phyloP scores from a whole-genome alignment of 257 asterid species.

The Datura wrightii region DNA sequence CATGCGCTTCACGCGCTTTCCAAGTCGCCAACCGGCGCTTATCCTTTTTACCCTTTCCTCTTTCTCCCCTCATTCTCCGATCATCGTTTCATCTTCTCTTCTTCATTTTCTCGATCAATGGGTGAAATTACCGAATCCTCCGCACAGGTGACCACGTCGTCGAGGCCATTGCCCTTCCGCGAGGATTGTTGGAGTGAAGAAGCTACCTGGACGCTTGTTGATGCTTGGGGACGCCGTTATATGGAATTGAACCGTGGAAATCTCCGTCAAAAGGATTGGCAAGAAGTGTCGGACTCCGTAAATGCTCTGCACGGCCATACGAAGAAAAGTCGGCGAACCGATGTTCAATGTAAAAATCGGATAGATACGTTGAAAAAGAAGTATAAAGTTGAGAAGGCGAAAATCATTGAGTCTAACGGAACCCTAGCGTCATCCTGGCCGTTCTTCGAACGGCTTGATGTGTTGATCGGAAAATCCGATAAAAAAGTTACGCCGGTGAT shows the following conservation, averaged over 20 bases:
- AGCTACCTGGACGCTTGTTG: constrained; percentile 77
- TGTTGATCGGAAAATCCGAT: constrained; percentile 55
- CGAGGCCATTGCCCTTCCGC: constrained; percentile 64
- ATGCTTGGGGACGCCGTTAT: constrained; percentile 83
- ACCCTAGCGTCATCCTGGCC: constrained; percentile 65
- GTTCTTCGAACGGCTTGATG: constrained; percentile 58
- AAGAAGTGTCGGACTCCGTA: constrained; percentile 78
- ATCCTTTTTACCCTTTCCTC: constrained; percentile 24
- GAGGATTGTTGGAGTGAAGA: constrained; percentile 94
- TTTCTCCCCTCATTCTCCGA: constrained; percentile 22
- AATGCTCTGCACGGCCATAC: constrained; percentile 70
- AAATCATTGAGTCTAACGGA: constrained; percentile 59
- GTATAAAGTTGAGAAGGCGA: constrained; percentile 77
- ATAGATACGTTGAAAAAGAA: constrained; percentile 93
- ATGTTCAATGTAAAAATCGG: constrained; percentile 88
- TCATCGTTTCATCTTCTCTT: not conserved
- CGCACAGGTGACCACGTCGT: constrained; percentile 47
- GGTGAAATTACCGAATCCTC: constrained; percentile 61
- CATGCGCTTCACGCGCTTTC: constrained; percentile 42
- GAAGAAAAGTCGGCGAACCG: constrained; percentile 67
- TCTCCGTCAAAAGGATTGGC: constrained; percentile 90
- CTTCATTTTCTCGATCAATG: constrained; percentile 36
- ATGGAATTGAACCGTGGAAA: constrained; percentile 76
- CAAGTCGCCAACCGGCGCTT: constrained; percentile 49
- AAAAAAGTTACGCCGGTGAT: constrained; percentile 32